Conservation (phyloP, 805 yeast species). For the Metschnikowia rubicola region DNA sequence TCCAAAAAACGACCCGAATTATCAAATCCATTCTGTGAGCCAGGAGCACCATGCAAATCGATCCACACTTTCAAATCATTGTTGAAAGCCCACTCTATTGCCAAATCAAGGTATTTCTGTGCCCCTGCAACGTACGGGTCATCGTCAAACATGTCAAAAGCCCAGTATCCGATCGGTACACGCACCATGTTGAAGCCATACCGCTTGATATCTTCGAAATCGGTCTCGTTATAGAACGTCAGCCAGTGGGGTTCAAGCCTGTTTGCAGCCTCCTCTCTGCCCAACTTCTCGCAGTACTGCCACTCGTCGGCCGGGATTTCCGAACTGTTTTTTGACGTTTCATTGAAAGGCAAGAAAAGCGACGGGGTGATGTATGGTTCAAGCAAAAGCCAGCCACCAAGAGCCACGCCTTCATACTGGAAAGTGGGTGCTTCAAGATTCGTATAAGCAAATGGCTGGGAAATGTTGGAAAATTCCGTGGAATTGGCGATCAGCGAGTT, state of each 20-base stretch:
- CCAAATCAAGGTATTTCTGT: slow-evolving; percentile 57
- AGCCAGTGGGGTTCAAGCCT: slow-evolving; percentile 54
- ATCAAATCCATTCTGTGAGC: slow-evolving; percentile 84
- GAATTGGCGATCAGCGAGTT: slow-evolving; percentile 1
- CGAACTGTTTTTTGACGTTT: slow-evolving; percentile 17
- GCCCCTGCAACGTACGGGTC: slow-evolving; percentile 72
- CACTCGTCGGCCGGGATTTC: slow-evolving; percentile 60
- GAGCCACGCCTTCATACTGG: slow-evolving; percentile 32
- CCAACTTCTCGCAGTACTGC: slow-evolving; percentile 47
- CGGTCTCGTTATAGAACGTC: slow-evolving; percentile 56
- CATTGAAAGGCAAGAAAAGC: slow-evolving; percentile 43
- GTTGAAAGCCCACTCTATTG: slow-evolving; percentile 63
- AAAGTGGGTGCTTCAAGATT: slow-evolving; percentile 9
- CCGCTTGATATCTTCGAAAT: slow-evolving; percentile 47
- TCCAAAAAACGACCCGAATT: slow-evolving; percentile 52
- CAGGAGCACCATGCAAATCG: slow-evolving; percentile 80
- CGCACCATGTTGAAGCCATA: slow-evolving; percentile 69
- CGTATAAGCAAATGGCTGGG: slow-evolving; percentile 6
- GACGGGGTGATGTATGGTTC: slow-evolving; percentile 73
- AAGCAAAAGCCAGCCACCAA: slow-evolving; percentile 72
- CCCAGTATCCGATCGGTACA: slow-evolving; percentile 82
- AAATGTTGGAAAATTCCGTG: slow-evolving; percentile 4
- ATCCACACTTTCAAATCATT: slow-evolving; percentile 65
- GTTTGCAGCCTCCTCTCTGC: slow-evolving; percentile 40
- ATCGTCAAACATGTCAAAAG: slow-evolving; percentile 45